Base-by-base conservation (phyloP, 106 monocot species). In the Amphibolis antarctica region DNA sequence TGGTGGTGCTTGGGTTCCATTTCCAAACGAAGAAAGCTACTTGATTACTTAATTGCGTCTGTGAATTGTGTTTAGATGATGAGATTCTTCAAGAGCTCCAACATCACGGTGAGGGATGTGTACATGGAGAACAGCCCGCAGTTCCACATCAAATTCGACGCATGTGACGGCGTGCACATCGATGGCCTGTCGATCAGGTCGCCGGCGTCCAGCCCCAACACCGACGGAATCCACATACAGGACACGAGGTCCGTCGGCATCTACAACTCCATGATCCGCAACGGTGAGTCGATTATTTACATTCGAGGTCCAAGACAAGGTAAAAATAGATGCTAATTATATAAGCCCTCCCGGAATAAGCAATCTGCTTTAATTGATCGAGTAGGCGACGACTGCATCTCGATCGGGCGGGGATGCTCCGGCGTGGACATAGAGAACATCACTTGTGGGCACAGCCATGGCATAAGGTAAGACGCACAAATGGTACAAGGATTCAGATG, bases 391-490 rank as follows among this genome's bases (percentile, higher is more conserved):
- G 96, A 98, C 65, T 98, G 96, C 80, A 90, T 98, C 64, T 98
- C 96, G 0, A 90, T 98, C 28, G 96, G 96, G 4, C 66, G 90
- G 12, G 90, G 96, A 15, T 80, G 86, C 71, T 68, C 80, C 0
- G 64, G 64, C 19, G 87, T 98, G 29, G 80, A 82, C 72, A 98
- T 98, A 9, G 55, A 86, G 55, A 98, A 98, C 57, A 79, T 98
- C 19, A 82, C 86, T 0, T 98, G 96, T 44, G 90, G 83, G 0
- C 96, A 82, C 3, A 80, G 96, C 49, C 96, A 98, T 59, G 96
- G 96, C 12, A 98, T 98, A 61, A 94, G 93, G 89, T 92, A 74
- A n/a, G n/a, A n/a, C n/a, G n/a, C n/a, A n/a, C n/a, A n/a, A n/a
- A n/a, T n/a, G n/a, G n/a, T n/a, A n/a, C n/a, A n/a, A n/a, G n/a